phyloP scores from a whole-genome alignment of 495 filamentous ascomycete genomes.

The Xylaria telfairii region DNA sequence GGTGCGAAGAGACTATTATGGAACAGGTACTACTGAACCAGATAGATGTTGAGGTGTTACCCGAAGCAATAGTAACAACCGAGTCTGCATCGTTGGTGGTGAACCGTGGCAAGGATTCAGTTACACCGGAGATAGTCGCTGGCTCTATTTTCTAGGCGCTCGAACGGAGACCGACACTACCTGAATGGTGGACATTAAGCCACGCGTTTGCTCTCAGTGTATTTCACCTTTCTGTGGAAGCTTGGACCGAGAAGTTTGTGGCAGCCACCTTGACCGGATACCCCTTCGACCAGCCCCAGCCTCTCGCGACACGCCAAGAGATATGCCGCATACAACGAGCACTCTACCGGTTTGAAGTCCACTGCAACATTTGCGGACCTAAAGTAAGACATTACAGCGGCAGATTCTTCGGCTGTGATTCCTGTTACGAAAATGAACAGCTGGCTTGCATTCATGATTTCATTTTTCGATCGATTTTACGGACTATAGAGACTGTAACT shows the following conservation, averaged over 20 bases:
- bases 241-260: background rate
- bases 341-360: slow-evolving; percentile 28
- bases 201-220: background rate
- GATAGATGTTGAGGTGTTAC: background rate
- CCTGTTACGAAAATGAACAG: slow-evolving; percentile 1
- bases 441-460: slow-evolving; percentile 14
- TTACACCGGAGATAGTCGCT: too few species aligned
- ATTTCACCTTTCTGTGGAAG: slow-evolving; percentile 1
- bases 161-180: too few species aligned
- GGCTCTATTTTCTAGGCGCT: too few species aligned
- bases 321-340: slow-evolving; percentile 20
- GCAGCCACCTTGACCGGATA: background rate
- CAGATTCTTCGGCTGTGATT: background rate
- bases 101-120: too few species aligned
- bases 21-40: slow-evolving; percentile 3
- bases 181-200: background rate
- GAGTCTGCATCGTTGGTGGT: background rate
- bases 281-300: background rate
- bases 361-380: slow-evolving; percentile 26
- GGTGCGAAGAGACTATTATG: background rate
- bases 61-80: background rate
- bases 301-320: slow-evolving; percentile 9
- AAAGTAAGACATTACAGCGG: too few species aligned
- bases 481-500: background rate
- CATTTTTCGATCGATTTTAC: background rate